These are phyloP conservation scores for Tylopilus cervinicoccineus DNA, from an alignment of 768 basidiomycete species.

Conservation along the genomic window DNA sequence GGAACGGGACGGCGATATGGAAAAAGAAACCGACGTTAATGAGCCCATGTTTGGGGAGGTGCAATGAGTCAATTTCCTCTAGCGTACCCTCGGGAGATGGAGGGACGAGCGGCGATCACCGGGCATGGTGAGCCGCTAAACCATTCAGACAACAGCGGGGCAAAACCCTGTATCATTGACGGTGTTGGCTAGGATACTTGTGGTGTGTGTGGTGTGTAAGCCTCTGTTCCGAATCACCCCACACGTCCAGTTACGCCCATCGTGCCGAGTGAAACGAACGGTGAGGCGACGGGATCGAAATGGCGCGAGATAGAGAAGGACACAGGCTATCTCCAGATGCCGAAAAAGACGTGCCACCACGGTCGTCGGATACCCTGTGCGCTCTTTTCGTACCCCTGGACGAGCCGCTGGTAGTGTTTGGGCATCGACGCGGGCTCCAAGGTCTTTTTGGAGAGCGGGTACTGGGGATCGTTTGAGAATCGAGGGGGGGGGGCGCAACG, in stretches of 20 bases:
- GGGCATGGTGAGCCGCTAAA: not conserved
- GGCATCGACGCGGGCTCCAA: conserved; percentile 70
- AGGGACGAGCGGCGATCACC: not conserved
- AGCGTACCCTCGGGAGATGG: not conserved
- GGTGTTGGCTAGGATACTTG: conserved; percentile 1
- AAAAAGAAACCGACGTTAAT: not conserved
- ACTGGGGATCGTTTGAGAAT: conserved; percentile 39
- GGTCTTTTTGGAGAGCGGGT: conserved; percentile 59
- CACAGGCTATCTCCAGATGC: conserved; percentile 47
- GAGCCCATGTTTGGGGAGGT: not conserved
- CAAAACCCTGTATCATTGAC: not conserved
- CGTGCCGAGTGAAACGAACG: too few species aligned
- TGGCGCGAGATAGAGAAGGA: too few species aligned
- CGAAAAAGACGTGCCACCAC: conserved; percentile 83
- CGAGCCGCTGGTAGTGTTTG: conserved; percentile 66
- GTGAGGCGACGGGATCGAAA: too few species aligned
- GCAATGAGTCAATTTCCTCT: not conserved
- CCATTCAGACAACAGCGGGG: not conserved
- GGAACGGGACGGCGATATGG: not conserved
- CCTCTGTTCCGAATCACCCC: conserved; percentile 4
- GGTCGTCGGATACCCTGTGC: conserved; percentile 72
- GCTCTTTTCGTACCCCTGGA: conserved; percentile 73
- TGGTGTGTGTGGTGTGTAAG: too few species aligned
- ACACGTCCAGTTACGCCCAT: not conserved
- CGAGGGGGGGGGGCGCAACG: not conserved